Evolutionary conservation across 768 basidiomycete genomes (phyloP).

Genomic region (Lentinula sp.): DNA sequence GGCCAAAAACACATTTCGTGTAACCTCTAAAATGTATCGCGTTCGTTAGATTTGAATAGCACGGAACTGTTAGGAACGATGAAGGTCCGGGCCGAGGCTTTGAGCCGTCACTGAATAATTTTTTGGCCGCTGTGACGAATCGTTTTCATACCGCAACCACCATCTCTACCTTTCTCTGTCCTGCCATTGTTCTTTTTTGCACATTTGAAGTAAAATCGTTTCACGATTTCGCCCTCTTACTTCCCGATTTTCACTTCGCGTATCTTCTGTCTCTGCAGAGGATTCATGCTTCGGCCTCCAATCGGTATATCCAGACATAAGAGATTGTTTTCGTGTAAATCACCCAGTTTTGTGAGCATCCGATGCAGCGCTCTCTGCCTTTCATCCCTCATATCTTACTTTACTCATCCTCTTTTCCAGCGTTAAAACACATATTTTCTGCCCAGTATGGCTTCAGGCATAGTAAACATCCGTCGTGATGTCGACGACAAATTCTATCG

Average conservation of each 20-base stretch:
- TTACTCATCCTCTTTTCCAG: conserved; percentile 28
- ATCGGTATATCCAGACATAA: conserved; percentile 65
- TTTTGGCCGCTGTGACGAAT: background rate
- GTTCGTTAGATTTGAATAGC: background rate
- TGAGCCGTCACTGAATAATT: background rate
- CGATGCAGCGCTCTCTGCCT: background rate
- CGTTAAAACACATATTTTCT: conserved; percentile 42
- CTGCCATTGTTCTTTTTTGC: conserved; percentile 4
- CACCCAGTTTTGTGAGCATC: conserved; percentile 48
- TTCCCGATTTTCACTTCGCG: conserved; percentile 27
- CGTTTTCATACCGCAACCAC: conserved; percentile 16
- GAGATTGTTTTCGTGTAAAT: conserved; percentile 44
- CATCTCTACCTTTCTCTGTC: background rate
- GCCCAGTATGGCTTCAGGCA: conserved; percentile 80
- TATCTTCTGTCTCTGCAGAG: conserved; percentile 69
- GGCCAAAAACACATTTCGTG: conserved; percentile 14
- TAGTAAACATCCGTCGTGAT: conserved; percentile 92
- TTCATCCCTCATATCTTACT: background rate
- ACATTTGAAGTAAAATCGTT: conserved; percentile 15
- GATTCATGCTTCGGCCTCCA: conserved; percentile 94
- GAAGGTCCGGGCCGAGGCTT: background rate
- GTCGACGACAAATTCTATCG: conserved; percentile 97
- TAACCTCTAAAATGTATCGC: background rate
- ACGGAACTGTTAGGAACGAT: background rate
- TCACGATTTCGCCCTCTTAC: conserved; percentile 63